Evolutionary conservation across 768 basidiomycete species (phyloP).

Genomic region (Chlorophyllum brunneum): DNA sequence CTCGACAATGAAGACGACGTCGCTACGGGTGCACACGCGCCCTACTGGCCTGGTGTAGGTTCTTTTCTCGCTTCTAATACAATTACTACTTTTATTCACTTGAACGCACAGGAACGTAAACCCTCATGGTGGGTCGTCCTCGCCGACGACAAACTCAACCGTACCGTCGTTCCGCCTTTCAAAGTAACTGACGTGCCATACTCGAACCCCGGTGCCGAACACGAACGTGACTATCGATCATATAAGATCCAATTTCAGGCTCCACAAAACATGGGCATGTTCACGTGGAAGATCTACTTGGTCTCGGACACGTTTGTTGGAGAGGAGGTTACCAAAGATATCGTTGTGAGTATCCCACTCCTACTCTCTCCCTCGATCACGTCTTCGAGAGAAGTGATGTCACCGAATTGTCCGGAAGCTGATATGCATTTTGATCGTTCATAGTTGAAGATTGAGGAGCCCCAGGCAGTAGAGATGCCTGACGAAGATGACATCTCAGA

Average conservation of each 20-base stretch:
- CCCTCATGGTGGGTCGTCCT: slow-evolving; percentile 92
- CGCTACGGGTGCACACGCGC: slow-evolving; percentile 76
- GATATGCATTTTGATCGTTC: slow-evolving; percentile 8
- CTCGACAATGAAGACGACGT: slow-evolving; percentile 34
- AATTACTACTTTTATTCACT: background rate
- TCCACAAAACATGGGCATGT: slow-evolving; percentile 76
- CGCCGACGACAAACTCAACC: slow-evolving; percentile 81
- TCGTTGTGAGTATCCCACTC: slow-evolving; percentile 60
- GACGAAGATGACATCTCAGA: slow-evolving; percentile 95
- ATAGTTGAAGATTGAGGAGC: slow-evolving; percentile 83
- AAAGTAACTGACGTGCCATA: slow-evolving; percentile 79
- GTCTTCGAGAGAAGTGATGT: background rate
- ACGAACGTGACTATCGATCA: slow-evolving; percentile 61
- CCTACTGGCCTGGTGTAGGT: slow-evolving; percentile 85
- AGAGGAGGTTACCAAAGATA: slow-evolving; percentile 66
- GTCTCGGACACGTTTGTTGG: slow-evolving; percentile 89
- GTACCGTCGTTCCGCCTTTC: slow-evolving; percentile 83
- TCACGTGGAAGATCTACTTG: slow-evolving; percentile 85
- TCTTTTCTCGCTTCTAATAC: background rate
- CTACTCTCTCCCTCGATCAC: background rate
- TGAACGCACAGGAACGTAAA: slow-evolving; percentile 64
- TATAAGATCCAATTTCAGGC: slow-evolving; percentile 96
- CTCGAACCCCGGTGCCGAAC: slow-evolving; percentile 34
- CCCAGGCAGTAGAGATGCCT: slow-evolving; percentile 54
- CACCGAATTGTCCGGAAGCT: background rate